A percentile compares a stretch with the other conserved stretches of the same genome.
phyloP scores from a whole-genome alignment of 768 basidiomycete species.

The Pleurotus platypus region DNA sequence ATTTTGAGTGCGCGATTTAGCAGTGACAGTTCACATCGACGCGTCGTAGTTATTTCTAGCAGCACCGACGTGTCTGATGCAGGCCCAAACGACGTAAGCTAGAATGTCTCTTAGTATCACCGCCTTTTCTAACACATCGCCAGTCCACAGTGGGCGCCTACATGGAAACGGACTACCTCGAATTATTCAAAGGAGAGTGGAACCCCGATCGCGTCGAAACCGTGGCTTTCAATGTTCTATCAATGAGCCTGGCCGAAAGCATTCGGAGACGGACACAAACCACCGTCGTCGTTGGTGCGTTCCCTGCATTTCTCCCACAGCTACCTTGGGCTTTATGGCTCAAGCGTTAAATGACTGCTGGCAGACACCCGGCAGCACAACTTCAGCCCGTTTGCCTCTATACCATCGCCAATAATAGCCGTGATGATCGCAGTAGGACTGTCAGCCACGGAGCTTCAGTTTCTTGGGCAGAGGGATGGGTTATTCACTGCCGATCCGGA shows the following conservation, averaged over 20 bases:
- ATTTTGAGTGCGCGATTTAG: too few species aligned
- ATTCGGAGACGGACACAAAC: not conserved
- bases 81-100: too few species aligned
- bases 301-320: not conserved
- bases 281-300: not conserved
- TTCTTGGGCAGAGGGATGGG: slow-evolving; percentile 99
- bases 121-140: too few species aligned
- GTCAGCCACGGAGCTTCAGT: slow-evolving; percentile 87
- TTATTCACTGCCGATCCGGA: slow-evolving; percentile 98
- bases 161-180: not conserved
- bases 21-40: too few species aligned
- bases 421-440: slow-evolving; percentile 91
- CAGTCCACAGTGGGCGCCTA: not conserved
- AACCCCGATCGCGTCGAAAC: not conserved
- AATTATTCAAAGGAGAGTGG: not conserved
- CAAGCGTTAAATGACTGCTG: not conserved
- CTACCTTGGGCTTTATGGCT: not conserved
- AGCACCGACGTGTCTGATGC: too few species aligned
- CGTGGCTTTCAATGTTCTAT: not conserved
- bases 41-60: too few species aligned
- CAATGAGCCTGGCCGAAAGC: not conserved
- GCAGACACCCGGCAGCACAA: not conserved
- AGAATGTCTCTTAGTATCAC: too few species aligned
- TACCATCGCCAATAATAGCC: slow-evolving; percentile 21
- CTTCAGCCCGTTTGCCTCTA: not conserved